These are phyloP conservation scores for Cladophialophora immunda DNA, from an alignment of 2,329 filamentous ascomycete species.

Conservation along the genomic window DNA sequence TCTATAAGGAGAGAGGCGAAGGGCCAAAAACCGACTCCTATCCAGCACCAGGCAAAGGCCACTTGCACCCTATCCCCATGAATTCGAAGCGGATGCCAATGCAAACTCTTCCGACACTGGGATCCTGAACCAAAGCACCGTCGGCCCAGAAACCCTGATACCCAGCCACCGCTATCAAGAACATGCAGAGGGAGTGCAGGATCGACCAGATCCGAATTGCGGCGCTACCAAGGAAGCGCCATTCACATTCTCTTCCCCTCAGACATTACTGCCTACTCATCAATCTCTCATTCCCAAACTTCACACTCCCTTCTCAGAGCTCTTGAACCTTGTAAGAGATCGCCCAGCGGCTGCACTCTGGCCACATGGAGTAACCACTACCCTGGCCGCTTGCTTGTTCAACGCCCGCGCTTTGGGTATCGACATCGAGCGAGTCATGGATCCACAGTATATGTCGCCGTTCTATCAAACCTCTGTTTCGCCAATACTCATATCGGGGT, in stretches of 20 bases:
- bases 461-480: conserved; percentile 22
- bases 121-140: neutral
- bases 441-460: conserved; percentile 24
- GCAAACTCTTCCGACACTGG: conserved; percentile 2
- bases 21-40: conserved; percentile 2
- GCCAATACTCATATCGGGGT: neutral
- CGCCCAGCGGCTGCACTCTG: conserved; percentile 12
- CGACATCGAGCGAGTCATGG: conserved; percentile 23
- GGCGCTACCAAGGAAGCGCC: neutral
- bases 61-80: conserved; percentile 3
- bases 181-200: neutral
- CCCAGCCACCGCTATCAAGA: neutral
- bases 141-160: neutral
- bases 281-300: conserved; percentile 15
- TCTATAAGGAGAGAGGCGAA: conserved; percentile 18
- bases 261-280: conserved; percentile 19
- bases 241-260: conserved; percentile 24
- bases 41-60: neutral
- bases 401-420: conserved; percentile 22
- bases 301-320: conserved; percentile 9
- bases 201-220: neutral
- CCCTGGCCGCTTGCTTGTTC: conserved; percentile 24
- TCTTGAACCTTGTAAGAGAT: conserved; percentile 11
- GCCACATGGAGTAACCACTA: conserved; percentile 24
- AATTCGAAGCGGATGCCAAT: neutral